Conservation (phyloP, 1,284 basidiomycete genomes). For the Ganoderma meredithae region DNA sequence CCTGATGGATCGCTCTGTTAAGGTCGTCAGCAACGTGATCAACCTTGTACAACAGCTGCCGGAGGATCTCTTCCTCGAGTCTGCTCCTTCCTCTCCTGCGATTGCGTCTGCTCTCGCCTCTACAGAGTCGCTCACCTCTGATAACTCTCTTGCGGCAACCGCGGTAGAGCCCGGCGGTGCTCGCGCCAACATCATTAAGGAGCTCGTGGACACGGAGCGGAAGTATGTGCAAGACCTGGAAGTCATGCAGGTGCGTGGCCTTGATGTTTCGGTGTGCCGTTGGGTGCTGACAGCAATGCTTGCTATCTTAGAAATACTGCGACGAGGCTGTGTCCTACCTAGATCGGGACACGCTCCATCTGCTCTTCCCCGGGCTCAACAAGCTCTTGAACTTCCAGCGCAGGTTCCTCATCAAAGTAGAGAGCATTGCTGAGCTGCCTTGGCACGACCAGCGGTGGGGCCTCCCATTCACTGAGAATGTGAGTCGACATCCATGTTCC, state of each 20-base stretch:
- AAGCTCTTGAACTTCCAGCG: conserved; percentile 97
- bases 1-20: conserved; percentile 20
- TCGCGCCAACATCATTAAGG: conserved; percentile 75
- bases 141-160: conserved; percentile 39
- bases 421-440: conserved; percentile 83
- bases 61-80: conserved; percentile 72
- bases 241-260: conserved; percentile 83
- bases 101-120: conserved; percentile 62
- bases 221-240: conserved; percentile 99
- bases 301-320: conserved; percentile 73
- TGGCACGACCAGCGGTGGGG: conserved; percentile 95
- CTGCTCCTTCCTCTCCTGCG: conserved; percentile 63
- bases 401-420: conserved; percentile 94
- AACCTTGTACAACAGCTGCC: conserved; percentile 87
- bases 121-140: conserved; percentile 61
- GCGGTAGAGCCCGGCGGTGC: conserved; percentile 51
- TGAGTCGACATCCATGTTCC: conserved; percentile 50
- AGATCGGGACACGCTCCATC: conserved; percentile 93
- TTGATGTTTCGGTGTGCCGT: conserved; percentile 16
- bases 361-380: conserved; percentile 95
- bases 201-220: conserved; percentile 93
- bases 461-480: conserved; percentile 79
- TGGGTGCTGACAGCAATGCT: conserved; percentile 27
- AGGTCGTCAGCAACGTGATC: conserved; percentile 94
- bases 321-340: conserved; percentile 84